These are phyloP conservation scores for Globisporangium solare DNA, from an alignment of 352 stramenopile genomes.

Conservation along the genomic window DNA sequence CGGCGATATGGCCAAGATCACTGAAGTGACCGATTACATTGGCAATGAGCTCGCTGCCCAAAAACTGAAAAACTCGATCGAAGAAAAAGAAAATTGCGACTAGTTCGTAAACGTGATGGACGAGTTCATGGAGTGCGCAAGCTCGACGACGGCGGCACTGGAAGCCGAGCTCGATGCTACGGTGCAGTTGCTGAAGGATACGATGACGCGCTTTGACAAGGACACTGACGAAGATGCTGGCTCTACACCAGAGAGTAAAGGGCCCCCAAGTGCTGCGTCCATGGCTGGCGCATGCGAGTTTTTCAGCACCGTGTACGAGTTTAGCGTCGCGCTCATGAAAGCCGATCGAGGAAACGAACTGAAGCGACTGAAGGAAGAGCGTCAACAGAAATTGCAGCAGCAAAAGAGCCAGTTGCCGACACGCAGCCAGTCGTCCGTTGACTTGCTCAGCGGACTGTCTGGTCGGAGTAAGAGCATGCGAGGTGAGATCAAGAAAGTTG, in stretches of 20 bases:
- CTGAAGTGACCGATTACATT: constrained; percentile 56
- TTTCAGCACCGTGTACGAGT: constrained; percentile 73
- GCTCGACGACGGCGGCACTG: constrained; percentile 20
- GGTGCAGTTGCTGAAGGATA: constrained; percentile 42
- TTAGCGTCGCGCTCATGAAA: constrained; percentile 72
- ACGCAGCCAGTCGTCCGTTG: constrained; percentile 25
- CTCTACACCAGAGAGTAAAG: constrained; percentile 1
- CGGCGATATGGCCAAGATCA: constrained; percentile 60
- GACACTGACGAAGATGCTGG: constrained; percentile 27
- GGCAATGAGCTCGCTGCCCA: constrained; percentile 60
- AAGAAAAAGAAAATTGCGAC: constrained; percentile 57
- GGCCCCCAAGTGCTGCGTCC: constrained; percentile 19
- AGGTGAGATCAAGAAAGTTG: neutral
- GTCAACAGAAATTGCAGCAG: constrained; percentile 48
- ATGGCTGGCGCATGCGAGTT: constrained; percentile 52
- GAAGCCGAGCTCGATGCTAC: constrained; percentile 49
- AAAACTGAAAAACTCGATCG: constrained; percentile 71
- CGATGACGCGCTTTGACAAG: constrained; percentile 61
- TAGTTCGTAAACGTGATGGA: constrained; percentile 64
- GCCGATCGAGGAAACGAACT: constrained; percentile 73
- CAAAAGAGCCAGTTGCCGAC: constrained; percentile 32
- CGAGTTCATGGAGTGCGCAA: constrained; percentile 47
- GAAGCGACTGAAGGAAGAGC: constrained; percentile 63
- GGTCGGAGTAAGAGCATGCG: constrained; percentile 4
- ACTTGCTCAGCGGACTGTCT: constrained; percentile 18